These are phyloP conservation scores for Chrysosporium queenslandicum DNA, from an alignment of 2,329 filamentous ascomycete species.

Conservation along the genomic window DNA sequence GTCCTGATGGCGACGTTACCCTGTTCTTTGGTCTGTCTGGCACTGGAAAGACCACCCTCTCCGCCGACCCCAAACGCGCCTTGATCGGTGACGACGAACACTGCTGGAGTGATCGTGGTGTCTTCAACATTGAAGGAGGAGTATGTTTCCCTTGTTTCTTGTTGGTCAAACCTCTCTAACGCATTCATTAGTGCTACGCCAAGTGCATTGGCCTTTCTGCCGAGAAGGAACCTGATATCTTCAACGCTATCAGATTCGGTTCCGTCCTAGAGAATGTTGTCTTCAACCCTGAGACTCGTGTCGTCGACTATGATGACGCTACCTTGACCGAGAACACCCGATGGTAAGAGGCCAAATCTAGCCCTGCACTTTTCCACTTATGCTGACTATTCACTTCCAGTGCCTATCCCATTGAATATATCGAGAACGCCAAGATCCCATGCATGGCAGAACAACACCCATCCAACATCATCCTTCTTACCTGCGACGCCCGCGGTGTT, in stretches of 20 bases:
- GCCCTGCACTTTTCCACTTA: slow-evolving; percentile 13
- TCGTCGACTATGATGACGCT: slow-evolving; percentile 89
- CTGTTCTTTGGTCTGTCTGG: slow-evolving; percentile 99
- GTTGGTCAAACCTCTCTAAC: slow-evolving; percentile 12
- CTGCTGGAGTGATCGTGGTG: slow-evolving; percentile 93
- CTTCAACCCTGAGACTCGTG: slow-evolving; percentile 79
- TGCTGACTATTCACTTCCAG: slow-evolving; percentile 24
- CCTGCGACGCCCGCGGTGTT: slow-evolving; percentile 94
- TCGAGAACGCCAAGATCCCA: slow-evolving; percentile 96
- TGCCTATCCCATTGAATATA: slow-evolving; percentile 99
- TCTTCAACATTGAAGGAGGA: slow-evolving; percentile 99
- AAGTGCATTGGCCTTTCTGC: slow-evolving; percentile 96
- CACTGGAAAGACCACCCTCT: slow-evolving; percentile 97
- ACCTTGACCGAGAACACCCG: slow-evolving; percentile 98
- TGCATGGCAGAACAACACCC: slow-evolving; percentile 82
- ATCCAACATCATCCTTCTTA: slow-evolving; percentile 94
- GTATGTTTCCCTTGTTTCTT: slow-evolving; percentile 22
- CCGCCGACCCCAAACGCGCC: slow-evolving; percentile 89
- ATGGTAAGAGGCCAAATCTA: slow-evolving; percentile 40
- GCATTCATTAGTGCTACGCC: slow-evolving; percentile 62
- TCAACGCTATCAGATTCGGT: slow-evolving; percentile 87
- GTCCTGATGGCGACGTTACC: slow-evolving; percentile 85
- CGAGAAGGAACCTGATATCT: slow-evolving; percentile 99
- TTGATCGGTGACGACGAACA: slow-evolving; percentile 98
- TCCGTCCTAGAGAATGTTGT: slow-evolving; percentile 98